Percentiles rank a stretch among this genome's conserved stretches.
Conservation (phyloP, 768 basidiomycete genomes). For the Pholiota conissans region DNA sequence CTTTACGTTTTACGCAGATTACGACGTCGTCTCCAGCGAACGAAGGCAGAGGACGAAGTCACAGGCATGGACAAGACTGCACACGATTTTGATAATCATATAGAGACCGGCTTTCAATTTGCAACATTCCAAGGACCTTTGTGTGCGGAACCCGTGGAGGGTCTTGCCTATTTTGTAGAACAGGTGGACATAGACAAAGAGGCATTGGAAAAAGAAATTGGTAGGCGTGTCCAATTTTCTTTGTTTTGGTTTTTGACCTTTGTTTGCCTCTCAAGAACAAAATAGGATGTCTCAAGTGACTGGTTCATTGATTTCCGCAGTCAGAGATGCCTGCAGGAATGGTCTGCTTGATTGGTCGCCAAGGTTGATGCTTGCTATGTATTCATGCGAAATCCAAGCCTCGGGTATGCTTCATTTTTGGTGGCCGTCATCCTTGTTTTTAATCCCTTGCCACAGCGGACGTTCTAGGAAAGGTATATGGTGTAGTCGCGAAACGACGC, state of each 20-base stretch:
- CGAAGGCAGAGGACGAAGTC: conserved; percentile 27
- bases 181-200: conserved; percentile 61
- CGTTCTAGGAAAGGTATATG: conserved; percentile 96
- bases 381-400: conserved; percentile 97
- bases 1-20: conserved; percentile 38
- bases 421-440: conserved; percentile 9
- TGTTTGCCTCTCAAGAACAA: conserved; percentile 49
- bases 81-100: conserved; percentile 71
- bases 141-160: conserved; percentile 93
- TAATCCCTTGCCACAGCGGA: conserved; percentile 59
- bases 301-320: conserved; percentile 87
- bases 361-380: conserved; percentile 96
- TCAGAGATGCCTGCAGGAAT: conserved; percentile 86
- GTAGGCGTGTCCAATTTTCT: conserved; percentile 35
- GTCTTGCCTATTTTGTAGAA: conserved; percentile 90
- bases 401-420: conserved; percentile 69
- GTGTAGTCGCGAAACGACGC: conserved; percentile 87
- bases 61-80: conserved; percentile 35
- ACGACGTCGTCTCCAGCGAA: conserved; percentile 47
- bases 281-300: conserved; percentile 82
- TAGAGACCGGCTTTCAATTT: conserved; percentile 95
- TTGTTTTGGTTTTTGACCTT: background rate
- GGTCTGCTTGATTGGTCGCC: conserved; percentile 98
- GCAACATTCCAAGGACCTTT: conserved; percentile 93
- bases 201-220: conserved; percentile 63